Conservation (phyloP, 2,329 filamentous ascomycete species). For the Coniochaeta hoffmannii region DNA sequence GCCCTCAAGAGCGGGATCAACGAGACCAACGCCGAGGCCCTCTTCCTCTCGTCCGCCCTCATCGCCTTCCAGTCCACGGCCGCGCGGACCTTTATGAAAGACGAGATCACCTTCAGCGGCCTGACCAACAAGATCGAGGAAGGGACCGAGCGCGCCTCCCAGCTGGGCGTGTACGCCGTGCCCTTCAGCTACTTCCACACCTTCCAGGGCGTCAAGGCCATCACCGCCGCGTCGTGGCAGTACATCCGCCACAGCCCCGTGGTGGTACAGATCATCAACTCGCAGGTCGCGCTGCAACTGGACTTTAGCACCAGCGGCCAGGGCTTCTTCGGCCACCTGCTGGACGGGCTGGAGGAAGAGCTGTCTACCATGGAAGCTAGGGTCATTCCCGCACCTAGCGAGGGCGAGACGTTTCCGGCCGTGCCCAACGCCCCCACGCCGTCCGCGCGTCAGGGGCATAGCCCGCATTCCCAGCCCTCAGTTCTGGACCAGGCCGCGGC, state of each 20-base stretch:
- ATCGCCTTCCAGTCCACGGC: constrained; percentile 62
- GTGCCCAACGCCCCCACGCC: neutral
- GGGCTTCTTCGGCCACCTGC: constrained; percentile 54
- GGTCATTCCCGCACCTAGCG: neutral
- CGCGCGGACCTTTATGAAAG: constrained; percentile 53
- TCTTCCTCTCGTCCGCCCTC: constrained; percentile 55
- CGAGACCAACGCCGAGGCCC: constrained; percentile 51
- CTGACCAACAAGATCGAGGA: neutral
- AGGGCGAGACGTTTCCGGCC: constrained; percentile 4
- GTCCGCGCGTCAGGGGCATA: neutral
- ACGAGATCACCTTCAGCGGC: constrained; percentile 28
- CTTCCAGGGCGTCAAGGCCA: constrained; percentile 59
- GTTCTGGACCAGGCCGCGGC: neutral
- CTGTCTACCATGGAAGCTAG: constrained; percentile 25
- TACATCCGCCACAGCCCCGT: constrained; percentile 52
- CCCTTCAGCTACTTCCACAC: constrained; percentile 60
- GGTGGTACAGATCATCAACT: constrained; percentile 55
- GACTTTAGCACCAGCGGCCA: constrained; percentile 44
- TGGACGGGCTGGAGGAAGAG: constrained; percentile 51
- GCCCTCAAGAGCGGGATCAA: constrained; percentile 50
- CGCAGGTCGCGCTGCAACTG: constrained; percentile 54
- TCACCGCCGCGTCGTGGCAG: constrained; percentile 57
- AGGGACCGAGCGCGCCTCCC: constrained; percentile 7
- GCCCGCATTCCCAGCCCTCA: neutral
- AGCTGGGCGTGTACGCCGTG: constrained; percentile 40